Evolutionary conservation across 139 green algal genomes (phyloP), one percentile per base, ranked within the genome.

Genomic region (Coelastrella sp.): DNA sequence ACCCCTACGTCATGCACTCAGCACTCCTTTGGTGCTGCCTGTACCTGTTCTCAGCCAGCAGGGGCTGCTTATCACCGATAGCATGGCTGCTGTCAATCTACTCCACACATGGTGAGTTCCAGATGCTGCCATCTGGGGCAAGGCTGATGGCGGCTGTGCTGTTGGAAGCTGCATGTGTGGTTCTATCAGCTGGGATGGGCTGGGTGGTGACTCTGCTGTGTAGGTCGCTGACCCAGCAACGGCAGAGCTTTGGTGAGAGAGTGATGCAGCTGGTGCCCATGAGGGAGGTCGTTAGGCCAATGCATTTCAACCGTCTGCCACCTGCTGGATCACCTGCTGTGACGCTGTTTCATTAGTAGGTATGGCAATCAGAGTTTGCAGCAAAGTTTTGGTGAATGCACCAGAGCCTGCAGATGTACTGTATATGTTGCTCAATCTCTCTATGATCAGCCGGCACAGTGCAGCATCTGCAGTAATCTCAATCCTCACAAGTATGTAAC

Each of bases 201-300:
- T 1, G 74, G 7, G 14, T 66, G 59, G 58, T 74, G 10, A 79
- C 24, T 22, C 73, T 83, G 17, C 22, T 19, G 59, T 90, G 66
- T 60, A 61, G 75, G 56, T 11, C 85, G 74, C 74, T 84, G 86
- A 85, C 35, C 60, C 27, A 56, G 66, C 68, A 88, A 68, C 84
- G 75, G 59, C 86, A 90, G 59, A 68, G 74, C 19, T 83, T 90
- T 84, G 86, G 25, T 35, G 86, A 90, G 35, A 78, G 86, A 60
- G 27, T 90, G 60, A 27, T 82, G 35, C 56, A 78, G 74, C 56
- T 90, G 12, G 75, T 78, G 24, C 86, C 86, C 12, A 22, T 75
- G 59, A 7, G 27, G 59, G 86, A 85, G 59, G 74, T 78, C 17
- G 75, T 83, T 15, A 25, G 59, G 60, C 25, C 75, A 8, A 84